Evolutionary conservation across 345 rosid genomes (phyloP).

Genomic region (Gossypium anomalum): DNA sequence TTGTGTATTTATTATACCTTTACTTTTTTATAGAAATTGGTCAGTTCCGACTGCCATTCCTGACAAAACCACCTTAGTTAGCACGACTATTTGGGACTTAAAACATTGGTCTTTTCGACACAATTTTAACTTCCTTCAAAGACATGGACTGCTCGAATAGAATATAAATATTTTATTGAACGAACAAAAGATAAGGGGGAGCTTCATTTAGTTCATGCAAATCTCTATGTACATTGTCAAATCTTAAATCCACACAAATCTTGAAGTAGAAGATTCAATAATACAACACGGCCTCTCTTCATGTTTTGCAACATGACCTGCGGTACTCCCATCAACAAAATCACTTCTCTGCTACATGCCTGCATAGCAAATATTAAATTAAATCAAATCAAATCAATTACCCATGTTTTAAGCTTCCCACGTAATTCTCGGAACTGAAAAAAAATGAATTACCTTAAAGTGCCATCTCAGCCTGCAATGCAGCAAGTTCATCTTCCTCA

Average conservation of each 20-base stretch:
- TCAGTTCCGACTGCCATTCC: too few species aligned
- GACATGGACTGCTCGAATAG: not conserved
- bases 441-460: conserved; percentile 38
- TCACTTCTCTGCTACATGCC: not conserved
- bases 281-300: conserved; percentile 21
- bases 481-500: conserved; percentile 95
- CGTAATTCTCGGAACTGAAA: not conserved
- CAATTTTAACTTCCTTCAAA: too few species aligned
- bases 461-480: conserved; percentile 96
- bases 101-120: too few species aligned
- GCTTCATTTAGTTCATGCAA: conserved; percentile 19
- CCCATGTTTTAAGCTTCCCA: not conserved
- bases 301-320: conserved; percentile 20
- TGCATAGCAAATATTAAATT: not conserved
- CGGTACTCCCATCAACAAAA: conserved; percentile 7
- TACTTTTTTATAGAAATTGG: too few species aligned
- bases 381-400: not conserved
- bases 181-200: not conserved
- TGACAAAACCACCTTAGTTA: too few species aligned
- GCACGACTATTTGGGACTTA: too few species aligned
- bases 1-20: too few species aligned
- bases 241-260: conserved; percentile 30
- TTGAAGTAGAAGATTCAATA: conserved; percentile 18
- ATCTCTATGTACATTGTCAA: conserved; percentile 45
- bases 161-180: not conserved